Percentiles rank a stretch among this genome's conserved stretches.
These are phyloP conservation scores for Blastobotrys apis DNA, from an alignment of 1,139 yeast species.

Conservation along the genomic window DNA sequence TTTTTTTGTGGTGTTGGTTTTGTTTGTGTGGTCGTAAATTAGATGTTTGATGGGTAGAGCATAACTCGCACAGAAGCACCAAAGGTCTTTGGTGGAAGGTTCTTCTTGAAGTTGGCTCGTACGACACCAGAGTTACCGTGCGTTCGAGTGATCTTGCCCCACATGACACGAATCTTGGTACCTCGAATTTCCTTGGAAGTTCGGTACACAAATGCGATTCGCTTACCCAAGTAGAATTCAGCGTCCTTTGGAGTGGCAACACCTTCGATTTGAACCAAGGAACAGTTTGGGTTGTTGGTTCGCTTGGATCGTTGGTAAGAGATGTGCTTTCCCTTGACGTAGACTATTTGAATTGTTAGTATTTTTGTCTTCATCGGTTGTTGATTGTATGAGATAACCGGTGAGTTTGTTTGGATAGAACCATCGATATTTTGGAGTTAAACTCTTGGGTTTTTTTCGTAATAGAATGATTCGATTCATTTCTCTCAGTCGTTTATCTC, in stretches of 20 bases:
- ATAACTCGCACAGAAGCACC: constrained; percentile 99
- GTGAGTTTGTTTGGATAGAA: neutral
- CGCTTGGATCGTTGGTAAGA: constrained; percentile 99
- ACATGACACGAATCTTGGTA: constrained; percentile 97
- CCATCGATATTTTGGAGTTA: neutral
- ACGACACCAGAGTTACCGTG: constrained; percentile 99
- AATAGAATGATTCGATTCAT: neutral
- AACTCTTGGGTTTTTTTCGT: no score
- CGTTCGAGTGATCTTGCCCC: constrained; percentile 93
- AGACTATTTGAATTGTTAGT: constrained; percentile 49
- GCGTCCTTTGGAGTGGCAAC: constrained; percentile 89
- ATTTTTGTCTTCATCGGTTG: neutral
- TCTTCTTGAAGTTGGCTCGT: constrained; percentile 98
- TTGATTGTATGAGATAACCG: neutral
- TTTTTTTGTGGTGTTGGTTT: neutral
- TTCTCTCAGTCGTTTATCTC: neutral
- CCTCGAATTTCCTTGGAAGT: constrained; percentile 98
- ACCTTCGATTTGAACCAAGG: constrained; percentile 93
- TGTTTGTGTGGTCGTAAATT: constrained; percentile 36
- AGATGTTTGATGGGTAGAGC: constrained; percentile 99
- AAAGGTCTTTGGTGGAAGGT: constrained; percentile 98
- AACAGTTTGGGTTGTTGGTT: constrained; percentile 97
- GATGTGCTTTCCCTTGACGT: constrained; percentile 99
- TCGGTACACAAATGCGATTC: constrained; percentile 99
- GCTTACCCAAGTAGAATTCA: constrained; percentile 98